Percentiles rank a stretch among this genome's conserved stretches.
Evolutionary conservation across 2,329 filamentous ascomycete species (phyloP).

Genomic region (Xylariales sp.): DNA sequence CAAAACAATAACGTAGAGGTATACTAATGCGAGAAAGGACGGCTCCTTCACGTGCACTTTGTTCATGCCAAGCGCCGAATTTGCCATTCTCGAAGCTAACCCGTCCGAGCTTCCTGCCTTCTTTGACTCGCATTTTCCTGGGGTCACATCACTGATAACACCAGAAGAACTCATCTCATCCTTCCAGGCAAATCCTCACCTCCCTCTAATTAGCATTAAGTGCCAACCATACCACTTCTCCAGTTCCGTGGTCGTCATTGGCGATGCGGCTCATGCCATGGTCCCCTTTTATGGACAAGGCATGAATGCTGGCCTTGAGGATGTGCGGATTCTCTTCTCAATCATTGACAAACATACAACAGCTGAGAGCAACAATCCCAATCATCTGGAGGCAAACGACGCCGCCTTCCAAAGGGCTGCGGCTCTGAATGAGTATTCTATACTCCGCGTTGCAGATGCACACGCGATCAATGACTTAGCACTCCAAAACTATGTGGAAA

Average conservation of each 20-base stretch:
- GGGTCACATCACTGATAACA: conserved; percentile 79
- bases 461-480: conserved; percentile 94
- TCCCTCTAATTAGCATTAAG: conserved; percentile 93
- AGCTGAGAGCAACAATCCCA: conserved; percentile 58
- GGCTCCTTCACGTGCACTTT: conserved; percentile 95
- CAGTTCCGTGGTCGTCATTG: conserved; percentile 83
- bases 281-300: conserved; percentile 98
- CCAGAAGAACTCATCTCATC: conserved; percentile 75
- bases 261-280: conserved; percentile 97
- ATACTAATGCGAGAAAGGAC: conserved; percentile 64
- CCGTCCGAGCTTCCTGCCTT: conserved; percentile 72
- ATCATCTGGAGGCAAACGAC: conserved; percentile 53
- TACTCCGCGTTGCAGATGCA: conserved; percentile 78
- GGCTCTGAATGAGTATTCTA: conserved; percentile 81
- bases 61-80: conserved; percentile 81
- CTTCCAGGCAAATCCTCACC: conserved; percentile 85
- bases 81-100: conserved; percentile 72
- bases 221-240: conserved; percentile 87
- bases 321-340: conserved; percentile 88
- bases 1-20: not conserved
- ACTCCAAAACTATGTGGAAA: conserved; percentile 91
- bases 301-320: conserved; percentile 96
- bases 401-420: conserved; percentile 70
- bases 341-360: conserved; percentile 76
- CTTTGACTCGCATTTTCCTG: conserved; percentile 88